phyloP scores from a whole-genome alignment of 352 stramenopile species.

The Pythium pectinolyticum region DNA sequence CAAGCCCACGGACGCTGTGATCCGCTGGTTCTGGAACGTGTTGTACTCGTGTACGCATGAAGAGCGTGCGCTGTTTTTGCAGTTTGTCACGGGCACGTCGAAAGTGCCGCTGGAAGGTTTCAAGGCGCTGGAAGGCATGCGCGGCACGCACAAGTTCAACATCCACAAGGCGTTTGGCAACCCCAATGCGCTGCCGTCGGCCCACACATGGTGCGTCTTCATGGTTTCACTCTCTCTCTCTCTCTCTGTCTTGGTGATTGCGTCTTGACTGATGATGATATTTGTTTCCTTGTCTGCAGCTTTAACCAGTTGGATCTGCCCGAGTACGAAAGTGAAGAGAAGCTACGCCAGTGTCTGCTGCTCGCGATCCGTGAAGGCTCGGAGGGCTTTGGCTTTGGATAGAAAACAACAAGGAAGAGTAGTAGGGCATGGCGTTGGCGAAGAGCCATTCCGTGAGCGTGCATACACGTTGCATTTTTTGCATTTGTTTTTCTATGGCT shows the following conservation, averaged over 20 bases:
- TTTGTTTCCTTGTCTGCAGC: slow-evolving; percentile 37
- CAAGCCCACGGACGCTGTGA: slow-evolving; percentile 86
- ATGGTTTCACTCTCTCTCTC: not conserved
- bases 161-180: slow-evolving; percentile 97
- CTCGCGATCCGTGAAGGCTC: slow-evolving; percentile 98
- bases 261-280: not conserved
- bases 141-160: slow-evolving; percentile 98
- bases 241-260: slow-evolving; percentile 1
- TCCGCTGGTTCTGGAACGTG: slow-evolving; percentile 95
- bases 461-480: slow-evolving; percentile 14
- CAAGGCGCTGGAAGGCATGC: slow-evolving; percentile 97
- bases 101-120: slow-evolving; percentile 98
- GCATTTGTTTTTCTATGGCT: not conserved
- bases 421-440: too few species aligned
- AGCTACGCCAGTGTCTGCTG: slow-evolving; percentile 96
- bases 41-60: slow-evolving; percentile 90
- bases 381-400: slow-evolving; percentile 98
- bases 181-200: slow-evolving; percentile 81
- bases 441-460: too few species aligned
- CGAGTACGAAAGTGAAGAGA: slow-evolving; percentile 97
- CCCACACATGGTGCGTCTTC: slow-evolving; percentile 95
- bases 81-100: slow-evolving; percentile 93
- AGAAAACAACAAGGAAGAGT: too few species aligned
- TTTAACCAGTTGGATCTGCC: slow-evolving; percentile 99
- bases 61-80: slow-evolving; percentile 90